Percentiles rank a stretch among this genome's conserved stretches.
Evolutionary conservation across 768 basidiomycete species (phyloP).

Genomic region (Filobasidium wieringae): DNA sequence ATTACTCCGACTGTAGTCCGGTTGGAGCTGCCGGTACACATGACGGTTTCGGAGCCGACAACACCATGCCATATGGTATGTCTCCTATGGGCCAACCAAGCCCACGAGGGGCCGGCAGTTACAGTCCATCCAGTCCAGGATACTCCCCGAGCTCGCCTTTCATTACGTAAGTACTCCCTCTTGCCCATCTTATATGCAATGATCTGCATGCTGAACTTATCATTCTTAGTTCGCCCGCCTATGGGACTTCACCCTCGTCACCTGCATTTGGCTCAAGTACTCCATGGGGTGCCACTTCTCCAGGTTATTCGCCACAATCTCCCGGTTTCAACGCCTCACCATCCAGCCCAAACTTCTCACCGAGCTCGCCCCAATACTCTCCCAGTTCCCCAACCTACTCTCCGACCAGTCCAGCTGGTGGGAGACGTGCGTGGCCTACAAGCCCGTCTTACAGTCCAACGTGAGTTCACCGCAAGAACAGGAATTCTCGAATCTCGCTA

Average conservation of each 20-base stretch:
- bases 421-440: neutral
- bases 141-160: constrained; percentile 62
- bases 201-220: neutral
- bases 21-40: constrained; percentile 5
- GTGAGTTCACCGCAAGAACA: constrained; percentile 45
- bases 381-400: constrained; percentile 47
- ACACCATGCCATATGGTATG: constrained; percentile 28
- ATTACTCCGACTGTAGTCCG: constrained; percentile 7
- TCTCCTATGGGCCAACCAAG: constrained; percentile 17
- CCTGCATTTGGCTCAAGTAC: constrained; percentile 10
- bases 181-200: neutral
- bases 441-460: constrained; percentile 13
- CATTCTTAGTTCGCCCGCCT: constrained; percentile 5
- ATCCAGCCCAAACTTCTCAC: constrained; percentile 32
- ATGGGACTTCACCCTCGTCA: constrained; percentile 5
- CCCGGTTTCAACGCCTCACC: constrained; percentile 28
- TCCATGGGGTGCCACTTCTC: constrained; percentile 26
- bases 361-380: constrained; percentile 55
- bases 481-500: neutral
- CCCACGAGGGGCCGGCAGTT: constrained; percentile 4
- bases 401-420: constrained; percentile 24
- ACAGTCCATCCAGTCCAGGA: constrained; percentile 67
- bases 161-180: constrained; percentile 1
- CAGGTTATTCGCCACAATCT: constrained; percentile 24
- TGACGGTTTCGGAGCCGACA: neutral